These are phyloP conservation scores for Fusarium tupiense DNA, from an alignment of 2,329 filamentous ascomycete species.

Conservation along the genomic window DNA sequence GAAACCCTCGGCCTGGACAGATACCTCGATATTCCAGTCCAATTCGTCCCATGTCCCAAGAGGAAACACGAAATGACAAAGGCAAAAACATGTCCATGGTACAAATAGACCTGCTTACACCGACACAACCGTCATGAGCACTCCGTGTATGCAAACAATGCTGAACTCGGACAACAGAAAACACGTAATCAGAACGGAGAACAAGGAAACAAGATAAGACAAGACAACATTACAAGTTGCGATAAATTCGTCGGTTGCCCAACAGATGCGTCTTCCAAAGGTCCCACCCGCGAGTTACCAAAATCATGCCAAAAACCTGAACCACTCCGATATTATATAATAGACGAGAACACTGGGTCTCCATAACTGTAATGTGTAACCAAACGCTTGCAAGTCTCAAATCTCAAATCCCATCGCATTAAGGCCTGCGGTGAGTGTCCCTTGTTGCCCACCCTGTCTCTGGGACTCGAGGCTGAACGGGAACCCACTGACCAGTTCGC, in stretches of 20 bases:
- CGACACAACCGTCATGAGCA: slow-evolving; percentile 11
- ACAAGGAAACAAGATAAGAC: slow-evolving; percentile 19
- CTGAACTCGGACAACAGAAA: slow-evolving; percentile 31
- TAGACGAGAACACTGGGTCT: slow-evolving; percentile 23
- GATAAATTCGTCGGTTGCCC: slow-evolving; percentile 41
- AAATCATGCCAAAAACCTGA: slow-evolving; percentile 30
- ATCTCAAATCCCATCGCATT: slow-evolving; percentile 26
- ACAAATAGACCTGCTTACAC: slow-evolving; percentile 32
- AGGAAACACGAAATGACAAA: slow-evolving; percentile 4
- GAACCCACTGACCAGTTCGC: slow-evolving; percentile 50
- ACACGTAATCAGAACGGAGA: slow-evolving; percentile 5
- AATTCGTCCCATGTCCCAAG: slow-evolving; percentile 11
- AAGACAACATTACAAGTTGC: slow-evolving; percentile 19
- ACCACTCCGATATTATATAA: slow-evolving; percentile 38
- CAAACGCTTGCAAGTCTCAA: slow-evolving; percentile 4
- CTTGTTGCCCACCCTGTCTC: slow-evolving; percentile 52
- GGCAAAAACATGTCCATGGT: slow-evolving; percentile 7
- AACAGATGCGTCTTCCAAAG: slow-evolving; percentile 44
- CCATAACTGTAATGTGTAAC: neutral
- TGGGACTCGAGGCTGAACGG: slow-evolving; percentile 44
- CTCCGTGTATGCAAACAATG: slow-evolving; percentile 17
- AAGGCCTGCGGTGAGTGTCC: slow-evolving; percentile 37
- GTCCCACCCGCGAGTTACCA: slow-evolving; percentile 36
- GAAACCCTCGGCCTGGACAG: slow-evolving; percentile 10
- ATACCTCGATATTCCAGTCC: slow-evolving; percentile 20